These are phyloP conservation scores for Fusarium penzigii DNA, from an alignment of 2,329 filamentous ascomycete genomes.

Conservation along the genomic window DNA sequence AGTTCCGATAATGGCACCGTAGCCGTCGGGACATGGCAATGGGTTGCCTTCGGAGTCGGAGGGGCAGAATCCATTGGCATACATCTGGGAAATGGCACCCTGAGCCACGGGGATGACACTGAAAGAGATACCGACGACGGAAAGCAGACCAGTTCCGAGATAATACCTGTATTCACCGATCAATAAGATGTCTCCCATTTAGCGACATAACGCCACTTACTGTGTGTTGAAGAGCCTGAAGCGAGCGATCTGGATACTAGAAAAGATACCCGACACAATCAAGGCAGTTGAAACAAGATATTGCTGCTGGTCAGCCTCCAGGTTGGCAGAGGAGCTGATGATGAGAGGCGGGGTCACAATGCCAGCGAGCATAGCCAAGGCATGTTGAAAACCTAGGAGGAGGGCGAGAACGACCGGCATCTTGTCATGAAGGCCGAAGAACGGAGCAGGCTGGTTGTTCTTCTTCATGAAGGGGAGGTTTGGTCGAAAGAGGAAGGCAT, in stretches of 20 bases:
- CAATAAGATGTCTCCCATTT: not conserved
- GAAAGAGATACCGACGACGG: constrained; percentile 65
- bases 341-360: constrained; percentile 80
- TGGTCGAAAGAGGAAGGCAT: constrained; percentile 80
- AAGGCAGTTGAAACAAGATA: constrained; percentile 79
- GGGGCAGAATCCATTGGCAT: constrained; percentile 68
- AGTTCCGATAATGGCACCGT: constrained; percentile 72
- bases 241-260: constrained; percentile 73
- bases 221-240: constrained; percentile 71
- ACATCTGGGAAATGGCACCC: constrained; percentile 76
- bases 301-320: constrained; percentile 61
- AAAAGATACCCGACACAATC: constrained; percentile 77
- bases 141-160: constrained; percentile 77
- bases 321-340: constrained; percentile 64
- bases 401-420: constrained; percentile 76
- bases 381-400: constrained; percentile 77
- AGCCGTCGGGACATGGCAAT: constrained; percentile 74
- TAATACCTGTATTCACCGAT: constrained; percentile 58
- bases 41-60: constrained; percentile 61
- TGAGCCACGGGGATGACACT: constrained; percentile 46
- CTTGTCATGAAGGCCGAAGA: constrained; percentile 79
- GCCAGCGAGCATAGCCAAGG: constrained; percentile 73
- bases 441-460: constrained; percentile 58
- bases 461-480: constrained; percentile 80
- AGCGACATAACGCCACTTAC: constrained; percentile 33